Evolutionary conservation across 805 yeast genomes (phyloP), one percentile per base, ranked within the genome.

Genomic region (Kodamaea hsintzibuensis): DNA sequence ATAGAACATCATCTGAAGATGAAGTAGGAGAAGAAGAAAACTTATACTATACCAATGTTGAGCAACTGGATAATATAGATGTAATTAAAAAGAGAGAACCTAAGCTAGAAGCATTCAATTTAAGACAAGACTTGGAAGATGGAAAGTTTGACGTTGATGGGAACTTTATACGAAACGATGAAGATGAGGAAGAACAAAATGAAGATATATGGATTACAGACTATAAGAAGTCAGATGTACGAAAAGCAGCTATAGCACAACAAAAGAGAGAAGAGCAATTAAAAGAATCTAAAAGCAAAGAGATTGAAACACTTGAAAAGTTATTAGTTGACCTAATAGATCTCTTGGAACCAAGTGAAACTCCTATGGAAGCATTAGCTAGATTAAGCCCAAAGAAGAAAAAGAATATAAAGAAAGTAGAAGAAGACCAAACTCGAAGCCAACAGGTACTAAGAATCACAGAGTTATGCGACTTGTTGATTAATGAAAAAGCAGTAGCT

Each of bases 141-240:
- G 93, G 91, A 1, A 65, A 66, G 2, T 84, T 85, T 62, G 91
- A 86, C 59, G 74, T 69, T 39, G 81, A 79, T 40, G 90, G 91
- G 1, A 85, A 83, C 59, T 86, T 73, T 59, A 69, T 83, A 16
- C 69, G 78, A 22, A 67, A 69, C 13, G 76, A 74, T 2, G 71
- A 71, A 2, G 55, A 58, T 9, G 55, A 58, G 9, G 69, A 68
- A 9, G 70, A 65, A 4, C 66, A 60, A 6, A 63, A 61, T 7
- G 58, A 64, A 65, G 62, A 42, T 73, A 70, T 27, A 67, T 77
- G 81, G 77, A 61, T 78, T 37, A 58, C 58, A 16, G 76, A 69
- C 4, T 47, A 70, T 4, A 67, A 69, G 40, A 66, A 66, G 54
- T 57, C 60, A 17, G 82, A 78, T 47, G 72, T 78, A 38, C 19